A percentile compares a stretch with the other conserved stretches of the same genome.
Evolutionary conservation across 2,329 filamentous ascomycete species (phyloP).

Genomic region (Cadophora gregata): DNA sequence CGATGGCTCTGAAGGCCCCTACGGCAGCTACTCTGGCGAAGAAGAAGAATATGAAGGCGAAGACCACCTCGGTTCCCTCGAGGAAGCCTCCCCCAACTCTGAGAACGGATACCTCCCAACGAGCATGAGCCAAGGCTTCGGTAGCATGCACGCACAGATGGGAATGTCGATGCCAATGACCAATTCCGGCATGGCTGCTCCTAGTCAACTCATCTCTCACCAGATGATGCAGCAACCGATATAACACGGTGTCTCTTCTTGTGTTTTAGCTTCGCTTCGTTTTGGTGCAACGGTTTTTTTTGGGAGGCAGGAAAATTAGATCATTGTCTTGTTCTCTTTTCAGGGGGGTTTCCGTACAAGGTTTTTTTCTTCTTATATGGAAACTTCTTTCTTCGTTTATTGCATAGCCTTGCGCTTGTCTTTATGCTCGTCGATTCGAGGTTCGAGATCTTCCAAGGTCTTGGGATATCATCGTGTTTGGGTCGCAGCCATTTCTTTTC

Average conservation of each 20-base stretch:
- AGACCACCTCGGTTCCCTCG: constrained; percentile 80
- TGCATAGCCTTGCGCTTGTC: constrained; percentile 41
- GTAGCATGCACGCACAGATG: constrained; percentile 32
- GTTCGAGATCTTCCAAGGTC: neutral
- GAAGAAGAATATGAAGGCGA: constrained; percentile 85
- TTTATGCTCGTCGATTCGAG: constrained; percentile 14
- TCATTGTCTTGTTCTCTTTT: constrained; percentile 9
- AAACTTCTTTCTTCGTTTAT: constrained; percentile 24
- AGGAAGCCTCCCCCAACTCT: constrained; percentile 77
- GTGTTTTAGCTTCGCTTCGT: constrained; percentile 23
- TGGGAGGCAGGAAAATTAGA: constrained; percentile 8
- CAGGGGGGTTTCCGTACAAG: constrained; percentile 13
- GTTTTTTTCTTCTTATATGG: constrained; percentile 35
- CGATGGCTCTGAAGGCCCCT: constrained; percentile 67
- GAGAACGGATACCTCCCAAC: constrained; percentile 65
- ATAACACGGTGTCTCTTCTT: constrained; percentile 29
- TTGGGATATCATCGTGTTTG: neutral
- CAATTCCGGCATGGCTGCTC: constrained; percentile 44
- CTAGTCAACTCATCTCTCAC: constrained; percentile 46
- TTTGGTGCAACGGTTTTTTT: constrained; percentile 13
- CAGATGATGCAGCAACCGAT: constrained; percentile 46
- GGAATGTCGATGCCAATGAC: constrained; percentile 40
- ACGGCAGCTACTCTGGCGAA: constrained; percentile 65
- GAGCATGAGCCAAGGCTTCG: constrained; percentile 26
- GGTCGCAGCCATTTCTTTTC: constrained; percentile 26